These are phyloP conservation scores for Gloeopeniophorella convolvens DNA, from an alignment of 768 basidiomycete genomes.

Conservation along the genomic window DNA sequence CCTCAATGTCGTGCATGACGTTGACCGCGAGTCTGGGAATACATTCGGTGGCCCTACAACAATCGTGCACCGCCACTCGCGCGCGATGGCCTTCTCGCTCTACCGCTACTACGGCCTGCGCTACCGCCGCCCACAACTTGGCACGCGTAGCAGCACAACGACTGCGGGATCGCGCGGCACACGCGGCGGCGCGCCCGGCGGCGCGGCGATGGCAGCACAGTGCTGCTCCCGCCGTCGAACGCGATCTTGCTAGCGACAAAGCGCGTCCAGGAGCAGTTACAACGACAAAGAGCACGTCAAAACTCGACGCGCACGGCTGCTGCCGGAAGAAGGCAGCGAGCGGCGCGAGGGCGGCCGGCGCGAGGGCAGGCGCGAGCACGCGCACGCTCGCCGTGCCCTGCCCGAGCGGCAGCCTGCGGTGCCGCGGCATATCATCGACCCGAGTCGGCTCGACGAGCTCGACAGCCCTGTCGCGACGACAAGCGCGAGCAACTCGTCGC, in stretches of 20 bases:
- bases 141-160: slow-evolving; percentile 15
- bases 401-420: background rate
- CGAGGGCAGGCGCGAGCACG: background rate
- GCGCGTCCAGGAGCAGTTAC: slow-evolving; percentile 74
- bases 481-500: background rate
- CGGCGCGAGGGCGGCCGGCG: slow-evolving; percentile 6
- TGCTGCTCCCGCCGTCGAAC: slow-evolving; percentile 13
- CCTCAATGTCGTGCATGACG: slow-evolving; percentile 51
- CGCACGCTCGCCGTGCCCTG: slow-evolving; percentile 1
- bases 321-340: slow-evolving; percentile 38
- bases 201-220: background rate
- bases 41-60: slow-evolving; percentile 50
- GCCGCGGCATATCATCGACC: slow-evolving; percentile 1
- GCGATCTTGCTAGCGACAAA: slow-evolving; percentile 63
- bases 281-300: slow-evolving; percentile 65
- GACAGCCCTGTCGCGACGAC: background rate
- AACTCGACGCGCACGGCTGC: slow-evolving; percentile 61
- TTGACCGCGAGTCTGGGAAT: slow-evolving; percentile 40
- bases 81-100: slow-evolving; percentile 72
- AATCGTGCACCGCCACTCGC: slow-evolving; percentile 78
- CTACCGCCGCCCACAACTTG: slow-evolving; percentile 17
- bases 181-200: slow-evolving; percentile 7
- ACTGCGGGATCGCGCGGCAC: slow-evolving; percentile 15
- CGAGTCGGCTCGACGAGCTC: background rate
- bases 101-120: slow-evolving; percentile 51